These are phyloP conservation scores for Zygnema cylindricum DNA, from an alignment of 139 green algal species.

Conservation along the genomic window DNA sequence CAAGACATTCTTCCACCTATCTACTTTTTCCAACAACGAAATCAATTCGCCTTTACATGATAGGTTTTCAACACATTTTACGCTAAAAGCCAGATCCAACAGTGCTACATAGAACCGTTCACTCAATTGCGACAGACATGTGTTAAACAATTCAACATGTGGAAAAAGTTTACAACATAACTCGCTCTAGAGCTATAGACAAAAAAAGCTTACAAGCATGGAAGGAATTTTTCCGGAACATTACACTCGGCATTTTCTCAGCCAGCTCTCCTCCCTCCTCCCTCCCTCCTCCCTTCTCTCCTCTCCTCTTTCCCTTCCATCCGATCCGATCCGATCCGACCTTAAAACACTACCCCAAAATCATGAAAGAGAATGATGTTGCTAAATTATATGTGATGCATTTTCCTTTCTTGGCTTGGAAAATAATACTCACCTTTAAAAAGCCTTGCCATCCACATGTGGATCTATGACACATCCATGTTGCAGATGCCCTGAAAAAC, in stretches of 20 bases:
- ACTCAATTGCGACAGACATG: not conserved
- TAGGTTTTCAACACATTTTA: too few relatives aligned
- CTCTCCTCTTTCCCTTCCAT: not conserved
- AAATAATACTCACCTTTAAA: conserved; percentile 9
- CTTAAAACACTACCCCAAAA: not conserved
- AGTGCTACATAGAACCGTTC: not conserved
- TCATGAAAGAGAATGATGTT: not conserved
- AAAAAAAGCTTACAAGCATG: not conserved
- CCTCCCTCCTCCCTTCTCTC: not conserved
- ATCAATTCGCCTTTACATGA: too few relatives aligned
- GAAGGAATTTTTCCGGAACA: not conserved
- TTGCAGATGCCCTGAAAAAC: conserved; percentile 35
- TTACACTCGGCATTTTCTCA: not conserved
- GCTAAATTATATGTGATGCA: not conserved
- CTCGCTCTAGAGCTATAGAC: too few relatives aligned
- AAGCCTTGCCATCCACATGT: conserved; percentile 71
- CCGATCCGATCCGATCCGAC: not conserved
- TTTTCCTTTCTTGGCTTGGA: not conserved
- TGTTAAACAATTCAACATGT: not conserved
- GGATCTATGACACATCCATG: conserved; percentile 73
- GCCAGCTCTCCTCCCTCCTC: not conserved
- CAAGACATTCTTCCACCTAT: too few relatives aligned
- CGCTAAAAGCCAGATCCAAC: too few relatives aligned
- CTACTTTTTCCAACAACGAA: too few relatives aligned
- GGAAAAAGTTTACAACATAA: too few relatives aligned